These are phyloP conservation scores for Naganishia albida DNA, from an alignment of 1,284 basidiomycete genomes.

Conservation along the genomic window DNA sequence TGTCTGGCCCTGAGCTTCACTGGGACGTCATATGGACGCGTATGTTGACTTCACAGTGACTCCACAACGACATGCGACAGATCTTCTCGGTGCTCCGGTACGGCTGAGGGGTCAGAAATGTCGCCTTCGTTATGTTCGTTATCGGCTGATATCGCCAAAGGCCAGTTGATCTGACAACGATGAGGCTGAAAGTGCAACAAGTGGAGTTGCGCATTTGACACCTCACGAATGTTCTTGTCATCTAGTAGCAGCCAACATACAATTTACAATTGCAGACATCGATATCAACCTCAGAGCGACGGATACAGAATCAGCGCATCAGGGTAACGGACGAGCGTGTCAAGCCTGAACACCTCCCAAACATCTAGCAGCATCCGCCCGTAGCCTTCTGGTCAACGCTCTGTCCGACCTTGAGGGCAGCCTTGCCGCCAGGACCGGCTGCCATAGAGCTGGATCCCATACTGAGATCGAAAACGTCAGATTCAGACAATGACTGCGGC, in stretches of 20 bases:
- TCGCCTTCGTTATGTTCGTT: no score
- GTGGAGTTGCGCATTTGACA: no score
- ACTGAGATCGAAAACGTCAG: conserved; percentile 48
- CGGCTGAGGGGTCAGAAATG: no score
- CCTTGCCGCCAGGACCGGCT: conserved; percentile 56
- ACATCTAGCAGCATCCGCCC: conserved; percentile 69
- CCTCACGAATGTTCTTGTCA: conserved; percentile 24
- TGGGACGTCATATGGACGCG: no score
- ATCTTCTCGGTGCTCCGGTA: no score
- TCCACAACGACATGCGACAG: no score
- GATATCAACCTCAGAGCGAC: neutral
- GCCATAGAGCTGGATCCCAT: conserved; percentile 57
- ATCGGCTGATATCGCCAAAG: no score
- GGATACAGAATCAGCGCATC: neutral
- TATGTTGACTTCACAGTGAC: no score
- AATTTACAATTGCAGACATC: conserved; percentile 18
- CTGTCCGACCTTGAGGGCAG: conserved; percentile 66
- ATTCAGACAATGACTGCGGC: neutral
- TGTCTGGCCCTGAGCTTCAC: no score
- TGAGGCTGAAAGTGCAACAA: no score
- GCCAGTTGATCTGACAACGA: no score
- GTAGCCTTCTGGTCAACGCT: conserved; percentile 71
- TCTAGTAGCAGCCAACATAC: conserved; percentile 26
- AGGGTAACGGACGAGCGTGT: neutral
- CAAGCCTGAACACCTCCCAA: neutral